Percentiles rank a stretch among this genome's conserved stretches.
phyloP scores from a whole-genome alignment of 2,329 filamentous ascomycete genomes.

The Aureobasidium sp. region DNA sequence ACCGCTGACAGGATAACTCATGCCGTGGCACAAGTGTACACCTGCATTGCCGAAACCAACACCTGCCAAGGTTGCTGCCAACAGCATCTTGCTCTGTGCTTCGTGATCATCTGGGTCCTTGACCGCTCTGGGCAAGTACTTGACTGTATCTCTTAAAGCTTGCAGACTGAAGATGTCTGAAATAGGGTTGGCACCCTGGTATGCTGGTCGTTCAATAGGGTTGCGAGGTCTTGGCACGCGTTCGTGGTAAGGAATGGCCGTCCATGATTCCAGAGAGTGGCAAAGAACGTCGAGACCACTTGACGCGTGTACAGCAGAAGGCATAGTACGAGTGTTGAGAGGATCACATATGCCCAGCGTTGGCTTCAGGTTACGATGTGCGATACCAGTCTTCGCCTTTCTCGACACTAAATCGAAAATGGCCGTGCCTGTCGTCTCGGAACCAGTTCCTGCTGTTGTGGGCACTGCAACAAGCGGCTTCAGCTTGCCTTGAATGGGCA shows the following conservation, averaged over 20 bases:
- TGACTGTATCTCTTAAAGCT: slow-evolving; percentile 74
- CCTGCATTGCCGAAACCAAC: slow-evolving; percentile 97
- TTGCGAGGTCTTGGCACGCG: slow-evolving; percentile 77
- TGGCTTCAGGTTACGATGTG: slow-evolving; percentile 90
- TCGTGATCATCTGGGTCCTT: slow-evolving; percentile 84
- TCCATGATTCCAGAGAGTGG: slow-evolving; percentile 94
- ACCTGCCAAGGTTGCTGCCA: slow-evolving; percentile 87
- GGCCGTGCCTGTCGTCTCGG: slow-evolving; percentile 93
- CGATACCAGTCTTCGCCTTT: slow-evolving; percentile 90
- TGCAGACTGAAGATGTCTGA: slow-evolving; percentile 93
- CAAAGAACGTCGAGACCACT: slow-evolving; percentile 93
- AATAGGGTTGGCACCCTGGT: slow-evolving; percentile 96
- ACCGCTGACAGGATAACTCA: slow-evolving; percentile 95
- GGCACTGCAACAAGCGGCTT: slow-evolving; percentile 75
- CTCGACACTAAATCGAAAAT: slow-evolving; percentile 93
- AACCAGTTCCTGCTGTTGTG: slow-evolving; percentile 80
- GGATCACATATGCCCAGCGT: slow-evolving; percentile 82
- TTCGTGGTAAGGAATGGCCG: slow-evolving; percentile 89
- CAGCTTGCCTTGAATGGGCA: slow-evolving; percentile 63
- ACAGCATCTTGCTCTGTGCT: slow-evolving; percentile 90
- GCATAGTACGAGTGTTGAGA: slow-evolving; percentile 94
- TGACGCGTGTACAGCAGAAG: slow-evolving; percentile 81
- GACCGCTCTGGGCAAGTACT: slow-evolving; percentile 85
- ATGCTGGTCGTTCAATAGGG: slow-evolving; percentile 84
- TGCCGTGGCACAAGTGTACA: slow-evolving; percentile 82